Base-by-base conservation (phyloP, 2,329 filamentous ascomycete genomes). In the Xylariaceae sp. region DNA sequence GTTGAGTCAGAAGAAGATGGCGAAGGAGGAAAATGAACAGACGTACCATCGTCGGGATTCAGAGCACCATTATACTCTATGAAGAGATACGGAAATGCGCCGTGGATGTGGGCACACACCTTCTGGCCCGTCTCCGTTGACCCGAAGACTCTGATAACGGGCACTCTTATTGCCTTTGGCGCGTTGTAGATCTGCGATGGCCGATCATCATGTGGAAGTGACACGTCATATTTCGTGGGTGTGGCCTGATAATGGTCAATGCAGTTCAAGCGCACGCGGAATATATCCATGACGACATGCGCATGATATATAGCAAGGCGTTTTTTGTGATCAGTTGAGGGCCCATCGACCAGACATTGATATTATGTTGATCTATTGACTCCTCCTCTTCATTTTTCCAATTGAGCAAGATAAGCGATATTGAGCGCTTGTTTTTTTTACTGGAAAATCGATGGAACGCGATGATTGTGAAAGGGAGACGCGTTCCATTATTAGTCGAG, bases 31-130 rank as follows among this genome's bases (percentile, higher is more conserved):
- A 19, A 45, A 6, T 4, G 26, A 30, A 43, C 45, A 42, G 12
- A 46, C 81, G 68, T 71, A 91, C 89, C 87, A 69, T 85, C 80
- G 59, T 87, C 80, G 7, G 79, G 75, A 41, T 77, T 78, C 57
- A 94, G 71, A 62, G 80, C 80, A 27, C 88, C 91, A 47, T 80
- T 76, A 70, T 96, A 96, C 70, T 92, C 87, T 53, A 99, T 78
- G 68, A 91, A 97, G n/a, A 97, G 76, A 68, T 99, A 99, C 1
- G 94, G 94, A 65, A 99, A 91, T 27, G 89, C 91, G 57, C 95
- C 94, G 71, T 97, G 94, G 53, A 99, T 84, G 74, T 99, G 94
- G 32, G 89, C 89, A 73, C 94, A 96, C 12, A 96, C 90, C 68
- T 95, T 96, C 72, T 97, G 91, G 0, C 94, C 94, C 0, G 90